Percentiles rank a stretch among this genome's conserved stretches.
Conservation (phyloP, 2,329 filamentous ascomycete genomes). For the Ophiosphaerella herpotricha region DNA sequence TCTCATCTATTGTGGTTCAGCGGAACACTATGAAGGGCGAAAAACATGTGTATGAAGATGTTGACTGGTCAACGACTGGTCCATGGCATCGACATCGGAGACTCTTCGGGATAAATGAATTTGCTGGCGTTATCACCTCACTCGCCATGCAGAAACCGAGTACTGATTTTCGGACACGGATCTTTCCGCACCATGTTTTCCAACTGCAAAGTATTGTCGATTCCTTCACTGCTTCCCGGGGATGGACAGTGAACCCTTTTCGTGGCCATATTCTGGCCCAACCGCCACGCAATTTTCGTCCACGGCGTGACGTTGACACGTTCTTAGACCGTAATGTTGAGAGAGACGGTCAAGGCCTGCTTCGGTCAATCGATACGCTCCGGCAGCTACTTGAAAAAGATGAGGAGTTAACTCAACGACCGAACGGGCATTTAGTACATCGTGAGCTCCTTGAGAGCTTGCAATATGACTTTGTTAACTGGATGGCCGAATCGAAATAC, state of each 20-base stretch:
- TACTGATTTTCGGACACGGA: slow-evolving; percentile 45
- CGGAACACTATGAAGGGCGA: slow-evolving; percentile 44
- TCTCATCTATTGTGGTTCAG: slow-evolving; percentile 49
- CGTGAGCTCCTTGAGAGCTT: slow-evolving; percentile 27
- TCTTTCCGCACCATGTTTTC: slow-evolving; percentile 56
- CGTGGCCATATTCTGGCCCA: slow-evolving; percentile 44
- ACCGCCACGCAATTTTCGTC: slow-evolving; percentile 44
- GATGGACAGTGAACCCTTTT: slow-evolving; percentile 47
- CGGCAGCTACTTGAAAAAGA: slow-evolving; percentile 38
- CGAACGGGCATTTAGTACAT: slow-evolving; percentile 14
- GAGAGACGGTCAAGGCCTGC: slow-evolving; percentile 35
- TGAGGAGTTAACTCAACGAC: slow-evolving; percentile 21
- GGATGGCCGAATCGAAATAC: slow-evolving; percentile 47
- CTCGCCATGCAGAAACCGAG: slow-evolving; percentile 54
- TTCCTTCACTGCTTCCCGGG: slow-evolving; percentile 51
- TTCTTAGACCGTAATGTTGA: slow-evolving; percentile 49
- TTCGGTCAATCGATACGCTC: slow-evolving; percentile 36
- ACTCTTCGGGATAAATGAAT: slow-evolving; percentile 54
- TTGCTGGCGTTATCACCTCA: slow-evolving; percentile 51
- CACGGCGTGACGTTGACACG: slow-evolving; percentile 50
- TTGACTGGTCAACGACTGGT: slow-evolving; percentile 51
- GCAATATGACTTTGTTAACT: slow-evolving; percentile 42
- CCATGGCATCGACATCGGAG: slow-evolving; percentile 46
- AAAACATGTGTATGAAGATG: slow-evolving; percentile 37
- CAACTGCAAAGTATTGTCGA: slow-evolving; percentile 58